Evolutionary conservation across 1,139 yeast genomes (phyloP).

Genomic region (Suhomyces coccinellae): DNA sequence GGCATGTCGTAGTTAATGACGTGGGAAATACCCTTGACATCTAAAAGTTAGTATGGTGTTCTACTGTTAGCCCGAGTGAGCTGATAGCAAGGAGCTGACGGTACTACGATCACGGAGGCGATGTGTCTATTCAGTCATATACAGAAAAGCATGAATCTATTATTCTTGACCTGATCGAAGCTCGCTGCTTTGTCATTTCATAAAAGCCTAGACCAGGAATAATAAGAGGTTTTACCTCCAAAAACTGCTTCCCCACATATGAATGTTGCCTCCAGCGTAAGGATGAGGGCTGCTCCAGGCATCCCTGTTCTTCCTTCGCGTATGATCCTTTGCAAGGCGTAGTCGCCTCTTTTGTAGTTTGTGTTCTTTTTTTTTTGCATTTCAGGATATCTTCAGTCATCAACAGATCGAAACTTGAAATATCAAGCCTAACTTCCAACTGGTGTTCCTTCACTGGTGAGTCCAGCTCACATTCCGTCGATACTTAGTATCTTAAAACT

Average conservation of each 20-base stretch:
- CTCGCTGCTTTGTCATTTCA: not conserved
- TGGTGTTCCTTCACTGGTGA: constrained; percentile 3
- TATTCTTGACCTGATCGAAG: constrained; percentile 10
- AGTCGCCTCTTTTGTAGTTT: constrained; percentile 1
- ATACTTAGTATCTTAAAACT: constrained; percentile 8
- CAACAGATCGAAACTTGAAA: not conserved
- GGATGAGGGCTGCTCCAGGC: constrained; percentile 6
- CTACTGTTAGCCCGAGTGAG: constrained; percentile 1
- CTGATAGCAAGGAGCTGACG: constrained; percentile 6
- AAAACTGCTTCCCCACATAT: constrained; percentile 18
- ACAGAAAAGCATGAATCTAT: constrained; percentile 17
- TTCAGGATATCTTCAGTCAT: constrained; percentile 2
- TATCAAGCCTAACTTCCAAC: constrained; percentile 1
- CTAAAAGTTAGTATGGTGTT: constrained; percentile 50
- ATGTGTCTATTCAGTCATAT: constrained; percentile 15
- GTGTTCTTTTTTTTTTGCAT: constrained; percentile 1
- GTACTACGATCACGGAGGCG: constrained; percentile 12
- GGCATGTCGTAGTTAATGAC: constrained; percentile 98
- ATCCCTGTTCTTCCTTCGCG: constrained; percentile 10
- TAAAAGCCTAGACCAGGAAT: constrained; percentile 9
- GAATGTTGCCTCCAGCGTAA: constrained; percentile 15
- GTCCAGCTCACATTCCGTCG: constrained; percentile 9
- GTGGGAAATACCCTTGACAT: constrained; percentile 93
- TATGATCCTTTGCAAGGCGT: constrained; percentile 7
- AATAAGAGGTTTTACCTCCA: constrained; percentile 5